A percentile compares a stretch with the other conserved stretches of the same genome.
Conservation (phyloP, 2,329 filamentous ascomycete species). For the Hypoxylon sp. region DNA sequence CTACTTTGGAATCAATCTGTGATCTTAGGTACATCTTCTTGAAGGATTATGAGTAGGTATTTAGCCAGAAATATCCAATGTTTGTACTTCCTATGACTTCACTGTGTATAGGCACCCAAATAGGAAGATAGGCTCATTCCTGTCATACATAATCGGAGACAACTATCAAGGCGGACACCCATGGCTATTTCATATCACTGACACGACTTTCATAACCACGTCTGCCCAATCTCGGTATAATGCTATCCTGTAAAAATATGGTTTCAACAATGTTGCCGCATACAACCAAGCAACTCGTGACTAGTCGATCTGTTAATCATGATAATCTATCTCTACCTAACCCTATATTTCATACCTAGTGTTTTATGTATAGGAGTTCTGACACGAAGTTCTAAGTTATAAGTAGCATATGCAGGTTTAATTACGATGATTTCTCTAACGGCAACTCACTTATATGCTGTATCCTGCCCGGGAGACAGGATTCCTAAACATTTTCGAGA, state of each 20-base stretch:
- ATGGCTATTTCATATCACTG: background rate
- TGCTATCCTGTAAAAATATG: background rate
- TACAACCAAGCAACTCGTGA: background rate
- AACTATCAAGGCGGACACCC: background rate
- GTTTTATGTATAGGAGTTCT: background rate
- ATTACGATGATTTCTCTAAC: no score
- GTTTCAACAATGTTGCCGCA: background rate
- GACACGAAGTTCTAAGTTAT: background rate
- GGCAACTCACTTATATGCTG: no score
- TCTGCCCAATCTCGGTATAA: background rate
- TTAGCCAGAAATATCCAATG: background rate
- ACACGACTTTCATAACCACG: background rate
- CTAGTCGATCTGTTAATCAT: background rate
- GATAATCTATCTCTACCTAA: background rate
- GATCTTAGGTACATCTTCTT: slow-evolving; percentile 1
- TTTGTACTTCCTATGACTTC: no score
- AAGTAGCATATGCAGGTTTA: no score
- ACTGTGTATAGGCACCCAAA: background rate
- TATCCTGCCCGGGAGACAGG: no score
- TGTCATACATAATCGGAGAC: background rate
- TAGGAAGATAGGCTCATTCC: background rate
- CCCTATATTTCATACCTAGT: background rate
- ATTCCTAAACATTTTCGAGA: no score
- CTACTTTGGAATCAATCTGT: background rate
- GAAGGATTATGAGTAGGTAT: background rate